Base-by-base conservation (phyloP, 164 flowering plant species). In the Vitis labrusca region DNA sequence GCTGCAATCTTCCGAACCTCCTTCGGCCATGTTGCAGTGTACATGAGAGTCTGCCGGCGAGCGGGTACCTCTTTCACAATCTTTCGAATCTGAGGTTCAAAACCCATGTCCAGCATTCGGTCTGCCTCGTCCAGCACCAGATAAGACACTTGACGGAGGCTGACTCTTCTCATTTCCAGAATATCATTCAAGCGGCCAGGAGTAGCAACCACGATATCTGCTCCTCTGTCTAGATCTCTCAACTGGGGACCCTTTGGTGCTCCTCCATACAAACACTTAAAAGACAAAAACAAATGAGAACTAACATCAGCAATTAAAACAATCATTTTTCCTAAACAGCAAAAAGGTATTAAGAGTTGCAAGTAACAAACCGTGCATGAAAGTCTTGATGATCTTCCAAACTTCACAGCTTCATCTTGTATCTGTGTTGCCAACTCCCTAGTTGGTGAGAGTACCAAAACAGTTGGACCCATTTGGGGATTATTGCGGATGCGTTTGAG, bases 101-200 rank as follows among this genome's bases (percentile, higher is more conserved):
- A 94, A 66, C 98, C 98, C 98, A 94, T 90, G 79, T 94, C 98
- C 64, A 94, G 83, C 98, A 94, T 94, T 44, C 98, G 87, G 68
- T 94, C 97, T 59, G 98, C 98, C 82, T 94, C 98, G 77, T 94
- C 98, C 27, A 92, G 83, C 48, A 92, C 95, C 64, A 94, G 83
- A 77, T 89, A 92, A 44, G 96, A 89, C 63, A 92, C 82, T 73
- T 92, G 97, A 53, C 74, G 70, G 50, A 94, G 91, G 79, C 86
- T 88, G 47, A 91, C 75, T 68, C 82, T 86, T 74, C 80, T 84
- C 93, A 86, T 89, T 77, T 91, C 93, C 61, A 94, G 79, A 63
- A 92, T 89, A 81, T 92, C 98, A 84, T 88, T 91, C 80, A 94
- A 73, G 16, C 97, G 91, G 9, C 98, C 98, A 71, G 97, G 98